Percentiles rank a stretch among this genome's conserved stretches.
phyloP scores from a whole-genome alignment of 768 basidiomycete species.

The Russula vinacea region DNA sequence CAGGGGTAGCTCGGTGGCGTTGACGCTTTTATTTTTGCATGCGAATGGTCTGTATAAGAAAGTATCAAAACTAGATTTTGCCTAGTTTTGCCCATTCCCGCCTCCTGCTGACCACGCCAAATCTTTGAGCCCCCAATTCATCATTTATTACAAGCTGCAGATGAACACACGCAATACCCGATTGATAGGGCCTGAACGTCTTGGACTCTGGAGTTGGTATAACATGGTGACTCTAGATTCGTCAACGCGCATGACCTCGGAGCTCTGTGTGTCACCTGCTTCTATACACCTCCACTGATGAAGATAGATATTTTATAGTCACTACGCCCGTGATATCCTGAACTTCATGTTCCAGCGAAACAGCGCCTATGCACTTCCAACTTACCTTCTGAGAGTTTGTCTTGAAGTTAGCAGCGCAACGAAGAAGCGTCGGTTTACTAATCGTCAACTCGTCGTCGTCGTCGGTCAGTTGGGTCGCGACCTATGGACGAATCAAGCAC shows the following conservation, averaged over 20 bases:
- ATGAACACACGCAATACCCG: constrained; percentile 34
- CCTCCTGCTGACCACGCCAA: constrained; percentile 38
- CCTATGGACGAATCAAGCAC: too few species aligned
- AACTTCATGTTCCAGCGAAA: constrained; percentile 59
- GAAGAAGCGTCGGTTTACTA: constrained; percentile 45
- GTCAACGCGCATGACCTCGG: constrained; percentile 59
- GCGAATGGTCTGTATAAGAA: too few species aligned
- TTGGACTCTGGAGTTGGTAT: constrained; percentile 62
- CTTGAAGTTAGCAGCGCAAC: constrained; percentile 44
- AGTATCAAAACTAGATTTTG: too few species aligned
- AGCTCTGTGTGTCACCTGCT: constrained; percentile 46
- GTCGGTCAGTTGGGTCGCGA: constrained; percentile 53
- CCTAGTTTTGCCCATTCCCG: too few species aligned
- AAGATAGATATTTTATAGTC: constrained; percentile 40
- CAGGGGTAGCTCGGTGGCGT: too few species aligned
- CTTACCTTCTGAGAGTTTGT: constrained; percentile 51
- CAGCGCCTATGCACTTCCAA: constrained; percentile 43
- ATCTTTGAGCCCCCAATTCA: constrained; percentile 73
- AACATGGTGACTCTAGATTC: constrained; percentile 79
- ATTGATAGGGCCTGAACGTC: constrained; percentile 70
- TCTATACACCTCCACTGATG: neutral
- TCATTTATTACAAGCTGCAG: constrained; percentile 47
- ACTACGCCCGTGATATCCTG: constrained; percentile 71
- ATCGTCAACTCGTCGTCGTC: constrained; percentile 59
- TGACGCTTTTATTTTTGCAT: too few species aligned